Evolutionary conservation across 1,284 basidiomycete genomes (phyloP), one percentile per base, ranked within the genome.

Genomic region (Irpex sp.): DNA sequence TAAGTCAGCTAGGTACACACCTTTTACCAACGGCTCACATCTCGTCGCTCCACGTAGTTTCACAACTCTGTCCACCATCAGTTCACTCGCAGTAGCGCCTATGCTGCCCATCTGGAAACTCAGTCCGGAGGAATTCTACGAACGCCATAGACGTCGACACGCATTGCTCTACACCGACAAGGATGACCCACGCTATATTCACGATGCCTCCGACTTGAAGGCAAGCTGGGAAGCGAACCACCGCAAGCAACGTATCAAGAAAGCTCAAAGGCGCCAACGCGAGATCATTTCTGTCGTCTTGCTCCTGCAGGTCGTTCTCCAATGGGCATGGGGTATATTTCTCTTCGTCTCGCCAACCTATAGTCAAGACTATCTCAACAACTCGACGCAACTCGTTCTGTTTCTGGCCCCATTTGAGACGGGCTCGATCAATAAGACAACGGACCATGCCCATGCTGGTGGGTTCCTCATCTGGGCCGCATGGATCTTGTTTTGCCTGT

Each of bases 321-420:
- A 73, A 54, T 73, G 71, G 71, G 64, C 70, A 2, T 73, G 71
- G 71, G 71, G 67, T 19, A 61, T 72, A 58, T 61, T 68, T 19
- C 65, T 73, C 36, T 73, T 73, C 58, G 67, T 71, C 16, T 68
- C 69, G 4, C 66, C 67, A 1, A 53, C 55, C 14, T 72, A 73
- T 60, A 66, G 66, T 57, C 45, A 72, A 58, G 61, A 55, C 23
- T 66, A 66, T 51, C 71, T 69, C 63, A 72, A 65, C 57, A 67
- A 64, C n/a, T 56, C 58, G 23, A 73, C 71, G 1, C 52, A 35
- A 1, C 62, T 73, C 21, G 35, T 70, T 28, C 62, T 73, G 54
- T 71, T 72, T 60, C 62, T 71, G 9, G 37, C 23, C 9, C 59
- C 48, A 4, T 68, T 69, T 53, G 62, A 58, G 3, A 66, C 66